phyloP scores from a whole-genome alignment of 1,139 yeast genomes.

The Blastobotrys malaysiensis region DNA sequence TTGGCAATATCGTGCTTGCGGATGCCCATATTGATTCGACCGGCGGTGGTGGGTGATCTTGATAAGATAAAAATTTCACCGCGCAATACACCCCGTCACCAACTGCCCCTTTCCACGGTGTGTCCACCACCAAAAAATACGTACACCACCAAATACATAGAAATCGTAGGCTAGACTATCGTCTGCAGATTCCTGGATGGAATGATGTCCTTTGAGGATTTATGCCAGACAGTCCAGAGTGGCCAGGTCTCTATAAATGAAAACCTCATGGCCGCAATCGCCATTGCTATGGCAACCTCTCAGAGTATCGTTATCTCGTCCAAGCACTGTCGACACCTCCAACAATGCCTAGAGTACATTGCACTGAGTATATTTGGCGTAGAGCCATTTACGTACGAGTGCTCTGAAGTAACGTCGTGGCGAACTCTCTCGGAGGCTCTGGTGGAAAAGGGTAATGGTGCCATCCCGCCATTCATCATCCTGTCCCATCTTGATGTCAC shows the following conservation, averaged over 20 bases:
- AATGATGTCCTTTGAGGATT: constrained; percentile 10
- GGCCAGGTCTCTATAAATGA: constrained; percentile 13
- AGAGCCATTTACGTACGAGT: constrained; percentile 5
- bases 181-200: background rate
- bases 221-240: constrained; percentile 7
- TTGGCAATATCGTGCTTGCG: constrained; percentile 86
- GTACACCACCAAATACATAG: background rate
- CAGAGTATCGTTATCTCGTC: constrained; percentile 27
- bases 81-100: background rate
- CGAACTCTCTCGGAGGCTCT: background rate
- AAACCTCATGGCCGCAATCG: constrained; percentile 19
- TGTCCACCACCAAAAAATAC: background rate
- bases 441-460: constrained; percentile 1
- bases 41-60: background rate
- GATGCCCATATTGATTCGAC: constrained; percentile 52
- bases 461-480: constrained; percentile 18
- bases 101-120: too few relatives aligned
- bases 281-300: constrained; percentile 21
- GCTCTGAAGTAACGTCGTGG: constrained; percentile 13
- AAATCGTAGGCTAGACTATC: too few relatives aligned
- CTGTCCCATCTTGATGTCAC: constrained; percentile 26
- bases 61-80: constrained; percentile 5
- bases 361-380: constrained; percentile 16
- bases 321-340: constrained; percentile 8
- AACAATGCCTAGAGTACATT: constrained; percentile 13